Percentiles rank a stretch among this genome's conserved stretches.
Conservation (phyloP, 495 filamentous ascomycete species). For the Friedmanniomyces endolithicus region DNA sequence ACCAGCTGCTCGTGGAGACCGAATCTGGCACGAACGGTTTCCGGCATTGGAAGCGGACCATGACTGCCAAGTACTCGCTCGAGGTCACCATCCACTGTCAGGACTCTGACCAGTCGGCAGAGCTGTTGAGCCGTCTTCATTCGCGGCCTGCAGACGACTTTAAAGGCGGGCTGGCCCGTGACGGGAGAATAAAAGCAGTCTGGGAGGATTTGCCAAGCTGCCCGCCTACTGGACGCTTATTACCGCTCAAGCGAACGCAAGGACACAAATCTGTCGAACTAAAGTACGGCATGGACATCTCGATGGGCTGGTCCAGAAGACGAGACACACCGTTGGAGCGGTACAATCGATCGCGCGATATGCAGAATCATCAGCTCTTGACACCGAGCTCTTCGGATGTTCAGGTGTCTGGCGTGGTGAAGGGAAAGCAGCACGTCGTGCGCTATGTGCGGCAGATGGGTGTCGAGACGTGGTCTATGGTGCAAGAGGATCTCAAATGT, state of each 20-base stretch:
- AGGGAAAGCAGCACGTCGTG: background rate
- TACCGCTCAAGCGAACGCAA: conserved; percentile 1
- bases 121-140: conserved; percentile 6
- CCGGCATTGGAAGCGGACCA: conserved; percentile 13
- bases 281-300: conserved; percentile 5
- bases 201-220: conserved; percentile 13
- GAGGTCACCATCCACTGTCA: conserved; percentile 5
- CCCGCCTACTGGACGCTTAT: background rate
- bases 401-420: background rate
- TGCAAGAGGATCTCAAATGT: conserved; percentile 4
- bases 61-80: conserved; percentile 7
- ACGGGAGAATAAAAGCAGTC: conserved; percentile 2
- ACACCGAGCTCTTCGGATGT: conserved; percentile 9
- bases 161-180: background rate
- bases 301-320: conserved; percentile 11
- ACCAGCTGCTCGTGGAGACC: background rate
- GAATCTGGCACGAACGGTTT: conserved; percentile 3
- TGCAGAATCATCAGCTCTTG: background rate
- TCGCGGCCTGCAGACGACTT: background rate
- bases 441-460: conserved; percentile 3
- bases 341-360: conserved; percentile 4
- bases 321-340: background rate
- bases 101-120: conserved; percentile 6
- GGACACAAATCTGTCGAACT: background rate
- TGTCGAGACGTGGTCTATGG: background rate